A percentile compares a stretch with the other conserved stretches of the same genome.
These are phyloP conservation scores for Dichotomopilus funicola DNA, from an alignment of 2,329 filamentous ascomycete species.

Conservation along the genomic window DNA sequence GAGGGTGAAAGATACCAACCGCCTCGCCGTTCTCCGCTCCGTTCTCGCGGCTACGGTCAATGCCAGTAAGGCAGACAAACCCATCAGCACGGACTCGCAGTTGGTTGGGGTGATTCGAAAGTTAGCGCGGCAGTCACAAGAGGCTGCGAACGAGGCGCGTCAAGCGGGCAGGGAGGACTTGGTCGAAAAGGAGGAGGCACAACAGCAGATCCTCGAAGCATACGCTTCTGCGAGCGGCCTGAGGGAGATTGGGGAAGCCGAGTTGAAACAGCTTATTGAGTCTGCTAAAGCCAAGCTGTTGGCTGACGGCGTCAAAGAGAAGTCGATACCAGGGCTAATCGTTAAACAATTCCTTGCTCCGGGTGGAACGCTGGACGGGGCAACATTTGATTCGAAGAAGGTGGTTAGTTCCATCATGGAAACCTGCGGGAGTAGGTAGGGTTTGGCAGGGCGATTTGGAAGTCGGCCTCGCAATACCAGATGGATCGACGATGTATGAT, in stretches of 20 bases:
- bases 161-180: slow-evolving; percentile 60
- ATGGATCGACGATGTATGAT: too few species aligned
- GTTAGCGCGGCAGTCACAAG: slow-evolving; percentile 49
- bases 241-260: slow-evolving; percentile 49
- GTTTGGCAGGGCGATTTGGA: neutral
- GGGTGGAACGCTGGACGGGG: slow-evolving; percentile 51
- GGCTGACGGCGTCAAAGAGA: slow-evolving; percentile 38
- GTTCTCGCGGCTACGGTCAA: slow-evolving; percentile 67
- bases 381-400: slow-evolving; percentile 56
- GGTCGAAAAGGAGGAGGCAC: slow-evolving; percentile 61
- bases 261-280: slow-evolving; percentile 50
- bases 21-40: slow-evolving; percentile 61
- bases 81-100: slow-evolving; percentile 64
- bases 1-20: slow-evolving; percentile 56
- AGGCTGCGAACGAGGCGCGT: slow-evolving; percentile 58
- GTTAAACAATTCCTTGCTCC: slow-evolving; percentile 54
- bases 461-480: neutral
- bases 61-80: slow-evolving; percentile 63
- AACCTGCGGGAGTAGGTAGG: slow-evolving; percentile 9
- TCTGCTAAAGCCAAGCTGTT: slow-evolving; percentile 46
- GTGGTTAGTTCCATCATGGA: slow-evolving; percentile 58
- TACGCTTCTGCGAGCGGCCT: slow-evolving; percentile 57
- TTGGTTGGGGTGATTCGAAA: slow-evolving; percentile 62
- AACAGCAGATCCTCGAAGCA: slow-evolving; percentile 58
- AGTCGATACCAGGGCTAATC: slow-evolving; percentile 50